Evolutionary conservation across 306 rosid genomes (phyloP), one percentile per base, ranked within the genome.

Genomic region (Canavalia gladiata): DNA sequence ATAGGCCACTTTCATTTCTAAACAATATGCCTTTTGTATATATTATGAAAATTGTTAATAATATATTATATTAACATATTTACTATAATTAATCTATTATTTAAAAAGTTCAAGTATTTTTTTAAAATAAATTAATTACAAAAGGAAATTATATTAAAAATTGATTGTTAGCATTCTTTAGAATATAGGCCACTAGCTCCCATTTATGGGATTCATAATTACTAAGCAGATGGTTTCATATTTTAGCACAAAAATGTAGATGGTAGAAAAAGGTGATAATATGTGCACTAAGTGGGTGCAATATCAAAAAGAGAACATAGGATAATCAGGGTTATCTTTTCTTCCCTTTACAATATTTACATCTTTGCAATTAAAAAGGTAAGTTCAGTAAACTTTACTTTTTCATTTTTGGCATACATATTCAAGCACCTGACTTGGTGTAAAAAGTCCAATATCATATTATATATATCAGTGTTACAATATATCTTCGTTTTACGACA

Each of bases 201-300:
- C 46, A 30, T 3, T 34, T 63, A 33, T 51, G 37, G 65, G 43
- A 42, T 46, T 84, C 84, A 84, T 67, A 58, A 50, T 66, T 78
- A 66, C 52, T 37, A 3, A 66, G 6, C 0, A 47, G 4, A 45
- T 72, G 4, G 45, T 69, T 18, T 70, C 39, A 35, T 42, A 34
- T 64, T 71, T 28, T 78, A 55, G 50, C 87, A 76, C 80, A 72
- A 77, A 83, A 52, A 62, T 69, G 59, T 18, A 50, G 45, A 70
- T 8, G 72, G 34, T 34, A 35, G 60, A 28, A 11, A 83, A 69
- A 31, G 62, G 68, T 62, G 33, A 18, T 18, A 18, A 39, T 13
- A 1, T 25, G 49, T 68, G 79, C 83, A 77, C 75, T 78, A 57
- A 12, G 7, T 63, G 41, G 34, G 50, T 46, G 80, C 47, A 55